These are phyloP conservation scores for Geosmithia flava DNA, from an alignment of 2,329 filamentous ascomycete genomes.

Conservation along the genomic window DNA sequence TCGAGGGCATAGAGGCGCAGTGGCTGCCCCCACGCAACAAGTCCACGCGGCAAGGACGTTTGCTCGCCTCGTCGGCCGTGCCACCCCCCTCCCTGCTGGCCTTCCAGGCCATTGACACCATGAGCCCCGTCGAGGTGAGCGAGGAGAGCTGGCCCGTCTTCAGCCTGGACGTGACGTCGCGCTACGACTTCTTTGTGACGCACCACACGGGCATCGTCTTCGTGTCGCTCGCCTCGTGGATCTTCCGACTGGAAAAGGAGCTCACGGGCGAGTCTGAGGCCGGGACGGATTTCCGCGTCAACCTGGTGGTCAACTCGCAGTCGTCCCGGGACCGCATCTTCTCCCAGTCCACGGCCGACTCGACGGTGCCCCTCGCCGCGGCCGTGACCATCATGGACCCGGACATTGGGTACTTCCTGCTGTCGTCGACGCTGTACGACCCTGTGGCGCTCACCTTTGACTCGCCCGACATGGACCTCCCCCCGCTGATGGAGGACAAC, in stretches of 20 bases:
- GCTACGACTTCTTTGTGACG: slow-evolving; percentile 52
- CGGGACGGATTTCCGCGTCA: slow-evolving; percentile 49
- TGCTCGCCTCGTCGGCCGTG: slow-evolving; percentile 16
- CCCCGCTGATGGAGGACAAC: slow-evolving; percentile 29
- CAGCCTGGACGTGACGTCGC: slow-evolving; percentile 45
- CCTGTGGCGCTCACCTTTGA: slow-evolving; percentile 49
- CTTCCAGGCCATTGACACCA: slow-evolving; percentile 51
- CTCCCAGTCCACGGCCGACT: slow-evolving; percentile 35
- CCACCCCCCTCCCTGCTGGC: slow-evolving; percentile 39
- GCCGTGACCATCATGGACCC: slow-evolving; percentile 43
- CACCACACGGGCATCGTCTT: slow-evolving; percentile 47
- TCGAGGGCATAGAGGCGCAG: slow-evolving; percentile 51
- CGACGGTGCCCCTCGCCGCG: slow-evolving; percentile 37
- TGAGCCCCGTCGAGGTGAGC: slow-evolving; percentile 39
- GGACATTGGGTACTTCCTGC: slow-evolving; percentile 50
- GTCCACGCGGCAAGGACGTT: slow-evolving; percentile 25
- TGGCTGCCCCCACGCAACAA: slow-evolving; percentile 49
- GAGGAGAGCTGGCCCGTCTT: slow-evolving; percentile 51
- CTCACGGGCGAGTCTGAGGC: slow-evolving; percentile 41
- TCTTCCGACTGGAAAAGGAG: slow-evolving; percentile 51
- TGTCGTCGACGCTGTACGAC: slow-evolving; percentile 46
- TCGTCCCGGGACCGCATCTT: slow-evolving; percentile 46
- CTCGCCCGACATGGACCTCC: slow-evolving; percentile 31
- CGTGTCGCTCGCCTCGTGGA: slow-evolving; percentile 48
- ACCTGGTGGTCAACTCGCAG: slow-evolving; percentile 45